A percentile compares a stretch with the other conserved stretches of the same genome.
Conservation (phyloP, 2,329 filamentous ascomycete species). For the Aspergillus fructus region DNA sequence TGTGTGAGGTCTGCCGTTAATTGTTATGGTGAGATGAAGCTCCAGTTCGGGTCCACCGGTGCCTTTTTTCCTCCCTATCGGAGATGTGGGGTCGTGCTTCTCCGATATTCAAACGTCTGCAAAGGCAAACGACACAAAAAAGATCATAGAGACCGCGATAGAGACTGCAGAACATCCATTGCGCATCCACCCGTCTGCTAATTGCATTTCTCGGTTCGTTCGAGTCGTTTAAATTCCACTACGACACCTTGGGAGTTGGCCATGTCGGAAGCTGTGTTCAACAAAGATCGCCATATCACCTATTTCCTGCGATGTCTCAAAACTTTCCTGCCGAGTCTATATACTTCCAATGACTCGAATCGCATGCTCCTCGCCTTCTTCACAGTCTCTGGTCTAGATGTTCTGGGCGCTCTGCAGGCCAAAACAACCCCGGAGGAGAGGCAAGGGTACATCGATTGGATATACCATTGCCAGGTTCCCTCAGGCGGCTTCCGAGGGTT, state of each 20-base stretch:
- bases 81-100: conserved; percentile 22
- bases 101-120: conserved; percentile 5
- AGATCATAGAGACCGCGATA: not conserved
- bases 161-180: not conserved
- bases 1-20: not conserved
- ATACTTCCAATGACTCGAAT: conserved; percentile 85
- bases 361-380: conserved; percentile 90
- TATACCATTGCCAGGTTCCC: conserved; percentile 82
- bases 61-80: not conserved
- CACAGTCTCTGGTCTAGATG: conserved; percentile 78
- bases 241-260: conserved; percentile 4
- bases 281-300: conserved; percentile 69
- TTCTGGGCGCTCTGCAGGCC: conserved; percentile 65
- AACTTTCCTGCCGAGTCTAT: conserved; percentile 74
- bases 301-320: conserved; percentile 92
- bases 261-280: conserved; percentile 33
- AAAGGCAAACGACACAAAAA: not conserved
- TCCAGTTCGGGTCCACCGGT: not conserved
- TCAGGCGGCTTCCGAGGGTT: conserved; percentile 86
- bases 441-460: conserved; percentile 66
- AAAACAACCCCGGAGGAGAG: conserved; percentile 56
- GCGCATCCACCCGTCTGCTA: not conserved
- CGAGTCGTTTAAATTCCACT: not conserved
- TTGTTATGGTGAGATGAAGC: not conserved
- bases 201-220: not conserved